phyloP scores from a whole-genome alignment of 2,329 filamentous ascomycete species.

The Fusarium sp. region DNA sequence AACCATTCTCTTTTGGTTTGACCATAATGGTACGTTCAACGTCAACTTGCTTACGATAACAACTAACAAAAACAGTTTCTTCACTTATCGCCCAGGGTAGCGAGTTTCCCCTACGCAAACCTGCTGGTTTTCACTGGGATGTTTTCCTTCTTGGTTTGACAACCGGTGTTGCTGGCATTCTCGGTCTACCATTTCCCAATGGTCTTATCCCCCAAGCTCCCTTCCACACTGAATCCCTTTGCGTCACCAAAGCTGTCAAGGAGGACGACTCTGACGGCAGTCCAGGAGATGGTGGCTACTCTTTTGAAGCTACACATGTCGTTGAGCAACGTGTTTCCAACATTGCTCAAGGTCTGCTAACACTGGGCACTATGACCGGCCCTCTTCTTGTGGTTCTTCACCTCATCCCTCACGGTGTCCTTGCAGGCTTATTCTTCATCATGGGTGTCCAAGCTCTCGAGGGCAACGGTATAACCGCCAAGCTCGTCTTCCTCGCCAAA shows the following conservation, averaged over 20 bases:
- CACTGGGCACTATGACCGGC: slow-evolving; percentile 81
- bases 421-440: slow-evolving; percentile 85
- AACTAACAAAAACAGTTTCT: slow-evolving; percentile 62
- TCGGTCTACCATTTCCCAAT: slow-evolving; percentile 84
- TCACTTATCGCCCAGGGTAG: slow-evolving; percentile 86
- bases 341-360: slow-evolving; percentile 80
- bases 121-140: slow-evolving; percentile 88
- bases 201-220: slow-evolving; percentile 86
- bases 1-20: slow-evolving; percentile 89
- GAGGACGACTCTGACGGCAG: slow-evolving; percentile 64
- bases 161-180: slow-evolving; percentile 77
- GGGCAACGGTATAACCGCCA: slow-evolving; percentile 80
- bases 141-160: slow-evolving; percentile 83
- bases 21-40: slow-evolving; percentile 76
- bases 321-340: slow-evolving; percentile 85
- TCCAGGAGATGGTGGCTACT: slow-evolving; percentile 65
- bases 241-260: slow-evolving; percentile 70
- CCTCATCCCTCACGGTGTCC: slow-evolving; percentile 81
- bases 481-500: slow-evolving; percentile 75
- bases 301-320: slow-evolving; percentile 67
- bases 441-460: slow-evolving; percentile 85
- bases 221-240: slow-evolving; percentile 83
- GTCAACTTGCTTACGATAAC: not conserved
- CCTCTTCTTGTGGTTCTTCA: slow-evolving; percentile 79
- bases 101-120: slow-evolving; percentile 83